Evolutionary conservation across 129 eudicot species (phyloP).

Genomic region (Centella asiatica): DNA sequence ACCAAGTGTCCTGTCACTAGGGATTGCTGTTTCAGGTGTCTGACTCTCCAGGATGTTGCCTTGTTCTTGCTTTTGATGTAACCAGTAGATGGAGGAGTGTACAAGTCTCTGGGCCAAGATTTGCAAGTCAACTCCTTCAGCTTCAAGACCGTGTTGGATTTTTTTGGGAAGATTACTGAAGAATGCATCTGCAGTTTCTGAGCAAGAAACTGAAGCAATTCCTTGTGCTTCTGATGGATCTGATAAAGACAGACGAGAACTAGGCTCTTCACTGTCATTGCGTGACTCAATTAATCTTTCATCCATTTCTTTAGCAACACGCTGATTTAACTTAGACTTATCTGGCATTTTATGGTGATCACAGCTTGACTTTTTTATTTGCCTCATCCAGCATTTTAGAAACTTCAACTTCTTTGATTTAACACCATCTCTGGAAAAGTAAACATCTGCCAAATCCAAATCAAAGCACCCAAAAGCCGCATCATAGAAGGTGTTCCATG

Average conservation of each 20-base stretch:
- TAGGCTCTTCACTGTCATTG: conserved; percentile 23
- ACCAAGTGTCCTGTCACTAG: conserved; percentile 19
- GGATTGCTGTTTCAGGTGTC: conserved; percentile 19
- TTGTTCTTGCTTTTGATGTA: conserved; percentile 27
- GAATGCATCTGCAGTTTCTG: conserved; percentile 63
- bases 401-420: conserved; percentile 80
- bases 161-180: conserved; percentile 48
- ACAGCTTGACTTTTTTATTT: conserved; percentile 30
- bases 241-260: conserved; percentile 14
- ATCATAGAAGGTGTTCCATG: conserved; percentile 69
- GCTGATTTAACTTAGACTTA: conserved; percentile 25
- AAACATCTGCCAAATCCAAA: conserved; percentile 61
- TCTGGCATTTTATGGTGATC: conserved; percentile 6
- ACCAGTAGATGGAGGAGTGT: conserved; percentile 48
- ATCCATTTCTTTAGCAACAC: conserved; percentile 15
- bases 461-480: conserved; percentile 46
- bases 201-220: conserved; percentile 25
- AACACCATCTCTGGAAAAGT: conserved; percentile 32
- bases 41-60: conserved; percentile 15
- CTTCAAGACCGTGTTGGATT: conserved; percentile 64
- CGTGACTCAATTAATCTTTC: conserved; percentile 13
- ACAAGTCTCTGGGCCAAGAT: conserved; percentile 71
- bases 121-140: conserved; percentile 62
- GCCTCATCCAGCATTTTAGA: conserved; percentile 85
- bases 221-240: conserved; percentile 28